Evolutionary conservation across 176 grass and related monocot species (phyloP).

Genomic region (Phyllostachys edulis): DNA sequence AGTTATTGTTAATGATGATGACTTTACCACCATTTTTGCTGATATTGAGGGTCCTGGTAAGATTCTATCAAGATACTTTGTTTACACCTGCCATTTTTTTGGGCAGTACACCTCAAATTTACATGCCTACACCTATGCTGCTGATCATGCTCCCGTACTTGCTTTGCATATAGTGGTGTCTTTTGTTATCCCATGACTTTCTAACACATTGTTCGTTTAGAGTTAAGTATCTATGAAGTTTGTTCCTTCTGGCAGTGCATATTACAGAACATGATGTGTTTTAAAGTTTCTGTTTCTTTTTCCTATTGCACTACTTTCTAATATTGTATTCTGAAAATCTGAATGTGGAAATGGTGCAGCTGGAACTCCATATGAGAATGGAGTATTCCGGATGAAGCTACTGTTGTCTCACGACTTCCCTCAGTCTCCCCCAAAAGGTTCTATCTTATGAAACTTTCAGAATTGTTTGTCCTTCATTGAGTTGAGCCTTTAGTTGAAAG

Average conservation of each 20-base stretch:
- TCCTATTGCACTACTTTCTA: background rate
- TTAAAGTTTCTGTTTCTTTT: background rate
- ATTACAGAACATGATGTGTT: background rate
- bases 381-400: constrained; percentile 93
- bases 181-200: background rate
- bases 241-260: background rate
- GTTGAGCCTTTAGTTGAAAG: background rate
- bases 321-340: background rate
- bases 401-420: constrained; percentile 78
- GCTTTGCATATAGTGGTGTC: background rate
- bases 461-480: background rate
- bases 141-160: background rate
- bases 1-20: constrained; percentile 88
- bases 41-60: constrained; percentile 91
- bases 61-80: background rate
- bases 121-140: background rate
- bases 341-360: constrained; percentile 37
- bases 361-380: constrained; percentile 95
- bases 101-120: background rate
- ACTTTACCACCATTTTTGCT: constrained; percentile 92
- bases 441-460: background rate
- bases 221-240: background rate
- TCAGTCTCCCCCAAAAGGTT: constrained; percentile 86
- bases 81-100: background rate
- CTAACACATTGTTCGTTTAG: background rate